phyloP scores from a whole-genome alignment of 768 basidiomycete genomes.

The Asterophora parasitica region DNA sequence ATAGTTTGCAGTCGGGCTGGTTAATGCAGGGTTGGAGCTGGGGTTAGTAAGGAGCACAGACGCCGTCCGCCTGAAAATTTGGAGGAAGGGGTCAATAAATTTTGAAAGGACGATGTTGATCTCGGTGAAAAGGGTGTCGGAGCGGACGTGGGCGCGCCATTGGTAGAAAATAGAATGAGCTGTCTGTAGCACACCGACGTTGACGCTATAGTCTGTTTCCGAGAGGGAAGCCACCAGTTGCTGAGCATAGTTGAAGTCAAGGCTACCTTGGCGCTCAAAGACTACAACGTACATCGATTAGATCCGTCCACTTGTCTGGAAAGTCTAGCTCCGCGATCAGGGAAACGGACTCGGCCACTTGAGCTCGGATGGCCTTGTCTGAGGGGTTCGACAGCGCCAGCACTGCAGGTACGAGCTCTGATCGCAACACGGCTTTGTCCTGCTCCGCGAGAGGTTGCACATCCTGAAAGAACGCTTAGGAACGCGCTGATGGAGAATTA shows the following conservation, averaged over 20 bases:
- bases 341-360: constrained; percentile 90
- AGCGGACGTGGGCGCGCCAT: constrained; percentile 89
- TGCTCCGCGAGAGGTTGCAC: constrained; percentile 62
- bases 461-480: constrained; percentile 41
- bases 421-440: constrained; percentile 71
- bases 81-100: constrained; percentile 81
- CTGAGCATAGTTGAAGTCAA: constrained; percentile 33
- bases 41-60: constrained; percentile 42
- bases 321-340: constrained; percentile 92
- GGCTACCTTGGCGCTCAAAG: not conserved
- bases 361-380: constrained; percentile 71
- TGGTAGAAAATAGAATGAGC: constrained; percentile 94
- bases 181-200: constrained; percentile 87
- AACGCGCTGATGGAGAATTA: not conserved
- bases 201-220: constrained; percentile 73
- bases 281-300: constrained; percentile 71
- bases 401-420: constrained; percentile 88
- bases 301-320: constrained; percentile 79
- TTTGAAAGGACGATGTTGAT: constrained; percentile 87
- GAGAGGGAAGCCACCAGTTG: constrained; percentile 88
- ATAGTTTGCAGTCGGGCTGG: constrained; percentile 35
- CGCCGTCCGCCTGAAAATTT: constrained; percentile 71
- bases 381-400: constrained; percentile 69
- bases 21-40: constrained; percentile 27
- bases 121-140: constrained; percentile 79